Evolutionary conservation across 1,284 basidiomycete species (phyloP).

Genomic region (Grifola frondosa): DNA sequence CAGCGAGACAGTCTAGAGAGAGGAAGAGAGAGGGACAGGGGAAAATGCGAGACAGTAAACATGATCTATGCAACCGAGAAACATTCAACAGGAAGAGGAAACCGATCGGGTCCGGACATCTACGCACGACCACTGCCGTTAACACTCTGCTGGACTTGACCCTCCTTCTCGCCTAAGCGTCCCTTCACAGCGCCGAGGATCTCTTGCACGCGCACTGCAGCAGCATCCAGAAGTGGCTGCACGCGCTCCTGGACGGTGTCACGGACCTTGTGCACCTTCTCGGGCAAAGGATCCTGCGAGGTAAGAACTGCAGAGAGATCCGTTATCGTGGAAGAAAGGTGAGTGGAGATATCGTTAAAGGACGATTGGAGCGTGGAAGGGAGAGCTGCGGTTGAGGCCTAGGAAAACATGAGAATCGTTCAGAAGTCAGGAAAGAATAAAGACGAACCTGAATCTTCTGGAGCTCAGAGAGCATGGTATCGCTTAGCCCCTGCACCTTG

Average conservation of each 20-base stretch:
- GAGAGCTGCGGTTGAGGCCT: slow-evolving; percentile 52
- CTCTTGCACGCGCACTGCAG: slow-evolving; percentile 32
- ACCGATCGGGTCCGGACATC: too few relatives aligned
- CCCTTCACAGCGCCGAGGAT: slow-evolving; percentile 30
- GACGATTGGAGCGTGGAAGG: slow-evolving; percentile 55
- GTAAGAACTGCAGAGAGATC: slow-evolving; percentile 53
- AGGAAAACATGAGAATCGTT: slow-evolving; percentile 1
- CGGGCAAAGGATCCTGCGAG: slow-evolving; percentile 56
- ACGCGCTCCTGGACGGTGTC: slow-evolving; percentile 58
- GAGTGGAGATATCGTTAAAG: slow-evolving; percentile 43
- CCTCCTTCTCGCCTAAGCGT: slow-evolving; percentile 27
- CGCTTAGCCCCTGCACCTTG: slow-evolving; percentile 51
- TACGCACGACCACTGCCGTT: slow-evolving; percentile 17
- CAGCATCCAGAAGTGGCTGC: slow-evolving; percentile 52
- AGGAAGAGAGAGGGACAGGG: too few relatives aligned
- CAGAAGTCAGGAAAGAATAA: slow-evolving; percentile 2
- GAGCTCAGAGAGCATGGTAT: slow-evolving; percentile 63
- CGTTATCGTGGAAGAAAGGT: slow-evolving; percentile 47
- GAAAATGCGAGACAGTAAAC: too few relatives aligned
- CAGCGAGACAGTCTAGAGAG: too few relatives aligned
- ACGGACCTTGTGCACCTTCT: slow-evolving; percentile 58
- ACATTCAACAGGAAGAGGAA: too few relatives aligned
- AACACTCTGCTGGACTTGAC: slow-evolving; percentile 13
- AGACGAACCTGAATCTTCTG: slow-evolving; percentile 53
- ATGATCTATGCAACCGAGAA: too few relatives aligned